Evolutionary conservation across 2,329 filamentous ascomycete genomes (phyloP).

Genomic region (Cladobotryum mycophilum): DNA sequence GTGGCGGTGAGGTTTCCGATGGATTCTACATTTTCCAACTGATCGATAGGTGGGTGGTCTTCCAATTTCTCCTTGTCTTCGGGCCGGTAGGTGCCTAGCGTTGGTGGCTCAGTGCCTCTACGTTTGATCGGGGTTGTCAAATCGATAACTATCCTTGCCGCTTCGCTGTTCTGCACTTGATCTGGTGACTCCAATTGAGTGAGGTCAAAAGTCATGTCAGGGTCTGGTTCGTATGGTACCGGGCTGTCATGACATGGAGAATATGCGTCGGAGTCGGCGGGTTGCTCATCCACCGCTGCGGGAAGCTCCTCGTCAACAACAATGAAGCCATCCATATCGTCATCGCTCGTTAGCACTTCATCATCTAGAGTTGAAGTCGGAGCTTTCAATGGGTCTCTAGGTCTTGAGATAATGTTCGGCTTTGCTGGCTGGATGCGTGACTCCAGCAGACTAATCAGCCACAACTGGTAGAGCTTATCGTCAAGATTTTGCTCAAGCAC

Average conservation of each 20-base stretch:
- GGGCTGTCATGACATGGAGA: too few species aligned
- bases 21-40: slow-evolving; percentile 13
- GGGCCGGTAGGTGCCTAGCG: neutral
- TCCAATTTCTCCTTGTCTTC: neutral
- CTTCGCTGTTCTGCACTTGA: neutral
- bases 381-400: slow-evolving; percentile 1
- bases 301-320: slow-evolving; percentile 20
- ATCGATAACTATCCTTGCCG: slow-evolving; percentile 17
- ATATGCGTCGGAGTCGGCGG: too few species aligned
- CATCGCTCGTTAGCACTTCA: slow-evolving; percentile 46
- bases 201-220: slow-evolving; percentile 23
- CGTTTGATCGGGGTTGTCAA: slow-evolving; percentile 19
- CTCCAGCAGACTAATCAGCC: slow-evolving; percentile 42
- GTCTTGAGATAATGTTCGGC: slow-evolving; percentile 18
- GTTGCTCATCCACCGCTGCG: too few species aligned
- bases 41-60: slow-evolving; percentile 16
- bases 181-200: slow-evolving; percentile 21
- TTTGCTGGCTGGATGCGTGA: slow-evolving; percentile 35
- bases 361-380: slow-evolving; percentile 27
- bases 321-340: slow-evolving; percentile 46
- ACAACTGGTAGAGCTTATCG: slow-evolving; percentile 48
- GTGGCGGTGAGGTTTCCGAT: slow-evolving; percentile 16
- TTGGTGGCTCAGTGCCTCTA: slow-evolving; percentile 1
- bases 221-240: slow-evolving; percentile 14
- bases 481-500: slow-evolving; percentile 60